phyloP scores from a whole-genome alignment of 2,329 filamentous ascomycete genomes.

The Didymella keratinophila region DNA sequence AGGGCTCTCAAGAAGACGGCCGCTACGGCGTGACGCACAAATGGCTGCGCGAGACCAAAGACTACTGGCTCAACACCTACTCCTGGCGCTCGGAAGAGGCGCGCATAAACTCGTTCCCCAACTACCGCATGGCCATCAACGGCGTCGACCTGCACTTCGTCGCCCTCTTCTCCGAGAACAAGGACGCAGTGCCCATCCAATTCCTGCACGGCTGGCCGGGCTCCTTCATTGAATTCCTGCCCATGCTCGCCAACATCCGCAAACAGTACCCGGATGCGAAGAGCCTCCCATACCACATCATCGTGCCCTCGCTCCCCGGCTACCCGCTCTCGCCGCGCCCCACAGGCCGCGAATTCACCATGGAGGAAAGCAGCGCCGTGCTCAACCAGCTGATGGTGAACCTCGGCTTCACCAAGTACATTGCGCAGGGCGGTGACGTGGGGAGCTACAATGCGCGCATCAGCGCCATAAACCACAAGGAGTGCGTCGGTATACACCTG shows the following conservation, averaged over 20 bases:
- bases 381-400: slow-evolving; percentile 63
- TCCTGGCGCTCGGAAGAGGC: slow-evolving; percentile 50
- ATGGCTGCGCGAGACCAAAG: slow-evolving; percentile 48
- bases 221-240: slow-evolving; percentile 65
- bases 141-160: slow-evolving; percentile 61
- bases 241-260: slow-evolving; percentile 57
- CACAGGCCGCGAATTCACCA: slow-evolving; percentile 54
- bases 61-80: slow-evolving; percentile 51
- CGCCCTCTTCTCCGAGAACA: slow-evolving; percentile 62
- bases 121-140: slow-evolving; percentile 59
- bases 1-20: slow-evolving; percentile 37
- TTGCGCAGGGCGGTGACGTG: slow-evolving; percentile 67
- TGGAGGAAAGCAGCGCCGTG: slow-evolving; percentile 53
- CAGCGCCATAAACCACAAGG: slow-evolving; percentile 51
- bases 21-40: slow-evolving; percentile 42
- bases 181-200: slow-evolving; percentile 61
- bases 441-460: slow-evolving; percentile 56
- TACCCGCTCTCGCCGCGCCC: slow-evolving; percentile 62
- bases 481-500: slow-evolving; percentile 57
- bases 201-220: slow-evolving; percentile 67
- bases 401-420: slow-evolving; percentile 64
- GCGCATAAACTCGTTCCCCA: slow-evolving; percentile 61
- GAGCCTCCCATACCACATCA: slow-evolving; percentile 64
- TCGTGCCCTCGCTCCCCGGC: slow-evolving; percentile 65
- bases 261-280: slow-evolving; percentile 57